phyloP scores from a whole-genome alignment of 208 protist species.

The Trypanosomatidae sp. region DNA sequence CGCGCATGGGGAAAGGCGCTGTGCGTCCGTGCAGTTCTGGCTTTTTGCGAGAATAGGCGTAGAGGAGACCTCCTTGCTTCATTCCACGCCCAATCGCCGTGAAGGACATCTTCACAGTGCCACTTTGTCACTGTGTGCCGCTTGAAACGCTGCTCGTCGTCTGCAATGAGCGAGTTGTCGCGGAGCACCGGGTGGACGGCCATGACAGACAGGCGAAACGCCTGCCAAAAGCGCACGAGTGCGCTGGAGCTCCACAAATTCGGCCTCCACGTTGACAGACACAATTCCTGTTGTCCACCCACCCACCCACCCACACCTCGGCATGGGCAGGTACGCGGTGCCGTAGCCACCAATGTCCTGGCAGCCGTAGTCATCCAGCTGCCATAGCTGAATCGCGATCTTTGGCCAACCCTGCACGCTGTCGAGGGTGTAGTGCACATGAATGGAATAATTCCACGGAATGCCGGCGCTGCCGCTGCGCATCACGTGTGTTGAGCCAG shows the following conservation, averaged over 20 bases:
- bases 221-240: constrained; percentile 60
- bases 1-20: background rate
- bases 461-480: constrained; percentile 41
- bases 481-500: constrained; percentile 87
- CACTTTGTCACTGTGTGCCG: constrained; percentile 75
- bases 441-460: constrained; percentile 81
- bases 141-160: constrained; percentile 82
- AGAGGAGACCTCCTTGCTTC: constrained; percentile 42
- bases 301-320: constrained; percentile 5
- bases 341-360: constrained; percentile 90
- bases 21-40: background rate
- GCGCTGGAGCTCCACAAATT: constrained; percentile 73
- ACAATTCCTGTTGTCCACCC: constrained; percentile 52
- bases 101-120: constrained; percentile 69
- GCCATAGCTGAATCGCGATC: constrained; percentile 89
- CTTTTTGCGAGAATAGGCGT: constrained; percentile 5
- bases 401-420: constrained; percentile 89
- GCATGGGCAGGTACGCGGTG: constrained; percentile 78
- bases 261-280: constrained; percentile 78
- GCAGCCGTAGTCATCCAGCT: constrained; percentile 80
- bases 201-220: constrained; percentile 60
- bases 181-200: constrained; percentile 81
- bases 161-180: constrained; percentile 82
- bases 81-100: constrained; percentile 77
- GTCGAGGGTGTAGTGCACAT: constrained; percentile 78